Percentiles rank a stretch among this genome's conserved stretches.
Evolutionary conservation across 169 alveolate species (phyloP).

Genomic region (Ichthyophthirius multifiliis): DNA sequence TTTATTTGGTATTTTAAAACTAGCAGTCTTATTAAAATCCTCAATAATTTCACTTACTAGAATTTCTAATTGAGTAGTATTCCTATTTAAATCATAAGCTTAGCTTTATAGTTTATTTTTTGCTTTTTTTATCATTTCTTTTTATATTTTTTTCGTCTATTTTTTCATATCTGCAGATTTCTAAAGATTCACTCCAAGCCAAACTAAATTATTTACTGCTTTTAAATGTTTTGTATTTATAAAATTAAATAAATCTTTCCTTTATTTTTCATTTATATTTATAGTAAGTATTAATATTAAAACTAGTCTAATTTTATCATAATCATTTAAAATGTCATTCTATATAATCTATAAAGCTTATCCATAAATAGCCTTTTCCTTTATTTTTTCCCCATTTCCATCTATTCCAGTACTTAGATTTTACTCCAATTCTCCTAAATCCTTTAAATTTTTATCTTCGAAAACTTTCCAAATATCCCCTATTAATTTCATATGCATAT

Average conservation of each 20-base stretch:
- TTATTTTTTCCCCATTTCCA: slow-evolving; percentile 22
- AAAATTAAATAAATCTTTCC: slow-evolving; percentile 15
- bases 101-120: slow-evolving; percentile 17
- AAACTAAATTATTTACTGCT: slow-evolving; percentile 15
- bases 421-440: slow-evolving; percentile 31
- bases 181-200: slow-evolving; percentile 29
- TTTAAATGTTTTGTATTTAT: neutral
- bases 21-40: neutral
- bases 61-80: slow-evolving; percentile 29
- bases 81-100: slow-evolving; percentile 25
- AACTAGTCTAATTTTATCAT: slow-evolving; percentile 38
- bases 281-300: slow-evolving; percentile 12
- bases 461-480: slow-evolving; percentile 24
- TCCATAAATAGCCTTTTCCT: neutral
- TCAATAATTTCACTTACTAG: neutral
- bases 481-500: slow-evolving; percentile 25
- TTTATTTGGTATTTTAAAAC: neutral
- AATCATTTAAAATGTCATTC: slow-evolving; percentile 15
- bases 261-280: slow-evolving; percentile 27
- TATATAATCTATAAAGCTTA: slow-evolving; percentile 5
- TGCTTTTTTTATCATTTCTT: slow-evolving; percentile 22
- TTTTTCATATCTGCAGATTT: slow-evolving; percentile 11
- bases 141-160: slow-evolving; percentile 2
- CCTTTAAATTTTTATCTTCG: slow-evolving; percentile 29
- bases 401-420: slow-evolving; percentile 29